phyloP scores from a whole-genome alignment of 2,329 filamentous ascomycete species.

The Hymenoscyphus scutula region DNA sequence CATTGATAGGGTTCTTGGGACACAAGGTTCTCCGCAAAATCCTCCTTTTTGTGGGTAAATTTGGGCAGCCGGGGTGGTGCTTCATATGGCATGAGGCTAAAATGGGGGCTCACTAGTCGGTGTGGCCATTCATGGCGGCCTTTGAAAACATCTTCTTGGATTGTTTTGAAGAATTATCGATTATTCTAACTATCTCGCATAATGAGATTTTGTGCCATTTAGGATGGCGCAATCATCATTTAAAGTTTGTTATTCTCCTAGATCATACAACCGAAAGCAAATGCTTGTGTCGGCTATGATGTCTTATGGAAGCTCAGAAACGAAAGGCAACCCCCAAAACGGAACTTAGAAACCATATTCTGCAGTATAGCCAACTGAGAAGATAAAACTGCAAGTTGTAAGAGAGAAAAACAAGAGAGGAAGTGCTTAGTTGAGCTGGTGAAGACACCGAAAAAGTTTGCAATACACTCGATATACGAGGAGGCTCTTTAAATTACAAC shows the following conservation, averaged over 20 bases:
- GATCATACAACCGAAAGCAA: no score
- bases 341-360: not conserved
- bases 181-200: no score
- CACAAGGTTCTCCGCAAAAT: constrained; percentile 11
- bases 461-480: not conserved
- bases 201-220: no score
- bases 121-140: no score
- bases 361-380: not conserved
- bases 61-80: not conserved
- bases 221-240: no score
- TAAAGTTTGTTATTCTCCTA: no score
- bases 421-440: not conserved
- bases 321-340: no score
- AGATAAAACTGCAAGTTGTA: not conserved
- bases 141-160: no score
- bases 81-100: constrained; percentile 5
- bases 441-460: not conserved
- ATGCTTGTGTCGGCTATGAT: no score
- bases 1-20: not conserved
- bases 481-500: not conserved
- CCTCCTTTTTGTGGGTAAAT: constrained; percentile 7
- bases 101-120: constrained; percentile 5
- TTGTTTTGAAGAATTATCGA: no score
- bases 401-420: not conserved
- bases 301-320: not conserved